phyloP scores from a whole-genome alignment of 108 stramenopile species.

The Nitzschia sp. region DNA sequence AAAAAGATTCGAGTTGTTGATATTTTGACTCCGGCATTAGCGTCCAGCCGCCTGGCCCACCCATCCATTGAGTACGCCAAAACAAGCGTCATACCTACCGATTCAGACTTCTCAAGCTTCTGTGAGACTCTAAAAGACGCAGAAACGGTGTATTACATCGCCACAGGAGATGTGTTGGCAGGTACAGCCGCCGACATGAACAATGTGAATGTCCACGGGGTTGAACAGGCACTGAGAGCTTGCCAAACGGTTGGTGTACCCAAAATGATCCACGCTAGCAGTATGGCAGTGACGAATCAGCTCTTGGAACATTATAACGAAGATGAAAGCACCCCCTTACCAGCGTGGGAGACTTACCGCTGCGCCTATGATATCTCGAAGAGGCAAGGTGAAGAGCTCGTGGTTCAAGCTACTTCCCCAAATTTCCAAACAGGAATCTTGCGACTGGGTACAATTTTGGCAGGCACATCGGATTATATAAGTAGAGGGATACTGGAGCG shows the following conservation, averaged over 20 bases:
- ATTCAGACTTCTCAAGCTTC: background rate
- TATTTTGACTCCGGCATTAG: background rate
- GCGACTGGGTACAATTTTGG: constrained; percentile 11
- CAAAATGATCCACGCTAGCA: constrained; percentile 11
- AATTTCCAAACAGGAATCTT: constrained; percentile 8
- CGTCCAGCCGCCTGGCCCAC: background rate
- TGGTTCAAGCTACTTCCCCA: background rate
- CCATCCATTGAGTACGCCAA: background rate
- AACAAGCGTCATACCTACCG: background rate
- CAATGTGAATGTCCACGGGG: constrained; percentile 1
- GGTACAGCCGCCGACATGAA: constrained; percentile 4
- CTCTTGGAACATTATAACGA: constrained; percentile 3
- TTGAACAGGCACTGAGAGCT: background rate
- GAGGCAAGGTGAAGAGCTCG: constrained; percentile 14
- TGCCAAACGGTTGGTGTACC: constrained; percentile 14
- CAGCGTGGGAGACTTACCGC: constrained; percentile 7
- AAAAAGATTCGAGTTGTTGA: constrained; percentile 14
- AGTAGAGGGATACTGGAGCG: background rate
- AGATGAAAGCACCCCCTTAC: constrained; percentile 10
- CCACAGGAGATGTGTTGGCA: constrained; percentile 10
- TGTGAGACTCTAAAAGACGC: constrained; percentile 1
- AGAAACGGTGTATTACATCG: constrained; percentile 19
- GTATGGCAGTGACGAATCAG: constrained; percentile 17
- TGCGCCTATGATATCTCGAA: constrained; percentile 12
- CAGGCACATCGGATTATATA: constrained; percentile 9